Conservation (phyloP, 2,329 filamentous ascomycete genomes). For the Microdochium nivale region DNA sequence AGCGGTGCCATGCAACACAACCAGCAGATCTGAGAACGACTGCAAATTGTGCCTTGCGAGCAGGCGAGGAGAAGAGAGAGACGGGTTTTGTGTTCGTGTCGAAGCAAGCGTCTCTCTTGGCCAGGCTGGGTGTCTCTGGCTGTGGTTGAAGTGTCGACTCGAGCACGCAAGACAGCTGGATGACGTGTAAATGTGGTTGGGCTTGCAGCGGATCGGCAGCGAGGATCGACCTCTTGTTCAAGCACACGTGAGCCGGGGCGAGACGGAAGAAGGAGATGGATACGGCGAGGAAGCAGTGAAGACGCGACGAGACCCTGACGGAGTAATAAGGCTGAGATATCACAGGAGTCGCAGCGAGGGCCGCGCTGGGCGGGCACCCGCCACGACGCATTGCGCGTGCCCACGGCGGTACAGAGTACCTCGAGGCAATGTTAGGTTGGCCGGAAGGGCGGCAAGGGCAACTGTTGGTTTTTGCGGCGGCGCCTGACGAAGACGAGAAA, state of each 20-base stretch:
- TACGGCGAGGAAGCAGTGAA: neutral
- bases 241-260: neutral
- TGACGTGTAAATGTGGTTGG: neutral
- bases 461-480: neutral
- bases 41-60: too few species aligned
- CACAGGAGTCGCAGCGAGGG: neutral
- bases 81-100: too few species aligned
- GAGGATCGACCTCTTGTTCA: neutral
- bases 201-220: neutral
- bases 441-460: too few species aligned
- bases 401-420: neutral
- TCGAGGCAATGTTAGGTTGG: too few species aligned
- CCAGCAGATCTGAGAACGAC: neutral
- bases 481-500: neutral
- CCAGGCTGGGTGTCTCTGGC: neutral
- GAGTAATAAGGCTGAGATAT: neutral
- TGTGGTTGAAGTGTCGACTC: neutral
- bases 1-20: conserved; percentile 3
- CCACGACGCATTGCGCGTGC: neutral
- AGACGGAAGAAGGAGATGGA: neutral
- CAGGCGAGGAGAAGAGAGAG: too few species aligned
- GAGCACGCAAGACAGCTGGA: neutral
- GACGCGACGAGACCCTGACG: neutral
- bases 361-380: neutral
- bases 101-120: neutral